Evolutionary conservation across 2,329 filamentous ascomycete species (phyloP).

Genomic region (Exophiala dermatitidis): DNA sequence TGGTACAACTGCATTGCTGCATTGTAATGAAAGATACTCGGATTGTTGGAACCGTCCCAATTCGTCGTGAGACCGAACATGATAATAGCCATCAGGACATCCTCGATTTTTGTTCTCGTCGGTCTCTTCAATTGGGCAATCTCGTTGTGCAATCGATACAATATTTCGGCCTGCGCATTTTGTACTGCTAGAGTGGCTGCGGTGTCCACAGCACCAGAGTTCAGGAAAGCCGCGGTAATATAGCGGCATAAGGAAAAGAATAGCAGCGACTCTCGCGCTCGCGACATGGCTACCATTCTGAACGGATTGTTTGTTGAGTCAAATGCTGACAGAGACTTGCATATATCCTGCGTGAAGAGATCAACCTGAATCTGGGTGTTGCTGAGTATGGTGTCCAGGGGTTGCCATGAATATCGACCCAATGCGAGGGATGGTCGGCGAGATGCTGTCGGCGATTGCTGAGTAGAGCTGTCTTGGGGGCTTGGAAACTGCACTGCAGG

Average conservation of each 20-base stretch:
- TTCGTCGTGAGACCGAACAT: slow-evolving; percentile 11
- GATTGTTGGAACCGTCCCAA: slow-evolving; percentile 4
- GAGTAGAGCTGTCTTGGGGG: background rate
- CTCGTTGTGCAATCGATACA: slow-evolving; percentile 4
- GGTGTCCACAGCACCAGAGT: background rate
- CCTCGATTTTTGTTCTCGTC: background rate
- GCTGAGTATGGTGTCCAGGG: slow-evolving; percentile 1
- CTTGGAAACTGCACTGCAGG: background rate
- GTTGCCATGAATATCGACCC: background rate
- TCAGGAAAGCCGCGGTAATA: slow-evolving; percentile 6
- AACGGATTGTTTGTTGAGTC: slow-evolving; percentile 1
- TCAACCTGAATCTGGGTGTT: slow-evolving; percentile 5
- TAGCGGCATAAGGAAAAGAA: slow-evolving; percentile 8
- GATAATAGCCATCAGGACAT: slow-evolving; percentile 3
- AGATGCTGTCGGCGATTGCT: background rate
- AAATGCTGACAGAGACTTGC: slow-evolving; percentile 1
- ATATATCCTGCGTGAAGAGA: slow-evolving; percentile 3
- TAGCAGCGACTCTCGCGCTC: slow-evolving; percentile 2
- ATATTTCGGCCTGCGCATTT: slow-evolving; percentile 5
- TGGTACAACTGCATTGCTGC: background rate
- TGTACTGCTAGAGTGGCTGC: background rate
- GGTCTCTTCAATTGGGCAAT: slow-evolving; percentile 1
- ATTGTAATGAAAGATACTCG: slow-evolving; percentile 5
- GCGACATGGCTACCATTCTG: background rate
- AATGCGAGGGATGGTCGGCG: background rate